phyloP scores from a whole-genome alignment of 2,329 filamentous ascomycete genomes.

The Colletotrichum sp. region DNA sequence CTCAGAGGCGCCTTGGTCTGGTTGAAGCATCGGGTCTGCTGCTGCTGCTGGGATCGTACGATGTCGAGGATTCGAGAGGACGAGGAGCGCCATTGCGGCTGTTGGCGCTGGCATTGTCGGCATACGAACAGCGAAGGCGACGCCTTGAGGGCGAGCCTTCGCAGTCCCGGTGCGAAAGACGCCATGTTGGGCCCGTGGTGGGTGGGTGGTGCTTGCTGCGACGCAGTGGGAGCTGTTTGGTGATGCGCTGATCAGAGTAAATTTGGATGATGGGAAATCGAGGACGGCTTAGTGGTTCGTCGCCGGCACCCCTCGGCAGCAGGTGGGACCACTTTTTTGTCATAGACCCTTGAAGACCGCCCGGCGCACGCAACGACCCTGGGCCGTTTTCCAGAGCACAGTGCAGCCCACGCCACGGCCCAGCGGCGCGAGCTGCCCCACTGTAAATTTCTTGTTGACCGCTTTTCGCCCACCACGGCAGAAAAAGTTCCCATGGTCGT shows the following conservation, averaged over 20 bases:
- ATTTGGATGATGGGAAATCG: slow-evolving; percentile 8
- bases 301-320: slow-evolving; percentile 5
- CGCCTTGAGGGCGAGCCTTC: slow-evolving; percentile 43
- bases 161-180: slow-evolving; percentile 45
- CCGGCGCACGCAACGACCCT: neutral
- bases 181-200: slow-evolving; percentile 38
- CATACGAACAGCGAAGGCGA: slow-evolving; percentile 48
- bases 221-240: neutral
- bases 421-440: neutral
- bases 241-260: neutral
- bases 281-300: slow-evolving; percentile 10
- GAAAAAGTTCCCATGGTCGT: slow-evolving; percentile 11
- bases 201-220: neutral
- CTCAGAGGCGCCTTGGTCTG: slow-evolving; percentile 34
- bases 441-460: slow-evolving; percentile 22
- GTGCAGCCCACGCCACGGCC: neutral
- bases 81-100: slow-evolving; percentile 27
- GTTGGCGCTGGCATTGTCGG: slow-evolving; percentile 50
- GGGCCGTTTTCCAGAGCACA: neutral
- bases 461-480: slow-evolving; percentile 22
- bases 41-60: slow-evolving; percentile 34
- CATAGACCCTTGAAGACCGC: slow-evolving; percentile 1
- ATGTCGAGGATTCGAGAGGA: slow-evolving; percentile 44
- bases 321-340: slow-evolving; percentile 2
- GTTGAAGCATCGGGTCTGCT: slow-evolving; percentile 35